Evolutionary conservation across 179 eudicot genomes (phyloP).

Genomic region (Drosera spatulata): DNA sequence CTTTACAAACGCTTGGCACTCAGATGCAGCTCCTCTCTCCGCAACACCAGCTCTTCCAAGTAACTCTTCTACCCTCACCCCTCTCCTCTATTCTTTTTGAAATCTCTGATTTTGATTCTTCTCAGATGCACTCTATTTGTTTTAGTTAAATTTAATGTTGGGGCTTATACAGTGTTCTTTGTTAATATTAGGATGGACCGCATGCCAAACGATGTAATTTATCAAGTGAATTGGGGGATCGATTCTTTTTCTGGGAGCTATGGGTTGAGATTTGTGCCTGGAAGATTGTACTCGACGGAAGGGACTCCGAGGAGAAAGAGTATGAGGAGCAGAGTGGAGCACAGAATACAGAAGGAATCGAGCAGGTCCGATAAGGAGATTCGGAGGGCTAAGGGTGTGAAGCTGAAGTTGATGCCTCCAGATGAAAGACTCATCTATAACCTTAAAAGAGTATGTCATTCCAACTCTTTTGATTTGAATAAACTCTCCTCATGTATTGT

Average conservation of each 20-base stretch:
- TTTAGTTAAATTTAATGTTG: conserved; percentile 12
- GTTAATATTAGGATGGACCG: conserved; percentile 8
- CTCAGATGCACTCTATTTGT: neutral
- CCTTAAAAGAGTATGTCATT: conserved; percentile 53
- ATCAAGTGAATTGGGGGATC: conserved; percentile 4
- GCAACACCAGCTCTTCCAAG: conserved; percentile 19
- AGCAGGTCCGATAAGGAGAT: conserved; percentile 82
- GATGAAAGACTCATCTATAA: conserved; percentile 80
- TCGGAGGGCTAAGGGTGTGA: conserved; percentile 65
- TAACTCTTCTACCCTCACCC: conserved; percentile 4
- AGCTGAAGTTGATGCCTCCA: conserved; percentile 86
- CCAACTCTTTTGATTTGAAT: neutral
- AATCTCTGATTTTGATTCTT: neutral
- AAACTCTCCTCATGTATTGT: no score
- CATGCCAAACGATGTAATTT: conserved; percentile 7
- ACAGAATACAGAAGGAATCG: conserved; percentile 72
- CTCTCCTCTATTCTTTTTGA: neutral
- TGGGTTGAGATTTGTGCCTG: conserved; percentile 18
- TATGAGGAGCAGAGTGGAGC: conserved; percentile 91
- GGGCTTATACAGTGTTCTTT: conserved; percentile 10
- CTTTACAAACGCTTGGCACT: conserved; percentile 17
- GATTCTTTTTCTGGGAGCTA: conserved; percentile 11
- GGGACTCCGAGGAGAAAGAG: conserved; percentile 46
- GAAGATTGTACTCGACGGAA: neutral
- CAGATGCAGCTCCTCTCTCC: conserved; percentile 20